Base-by-base conservation (phyloP, 257 asterid species). In the Fraxinus anomala region DNA sequence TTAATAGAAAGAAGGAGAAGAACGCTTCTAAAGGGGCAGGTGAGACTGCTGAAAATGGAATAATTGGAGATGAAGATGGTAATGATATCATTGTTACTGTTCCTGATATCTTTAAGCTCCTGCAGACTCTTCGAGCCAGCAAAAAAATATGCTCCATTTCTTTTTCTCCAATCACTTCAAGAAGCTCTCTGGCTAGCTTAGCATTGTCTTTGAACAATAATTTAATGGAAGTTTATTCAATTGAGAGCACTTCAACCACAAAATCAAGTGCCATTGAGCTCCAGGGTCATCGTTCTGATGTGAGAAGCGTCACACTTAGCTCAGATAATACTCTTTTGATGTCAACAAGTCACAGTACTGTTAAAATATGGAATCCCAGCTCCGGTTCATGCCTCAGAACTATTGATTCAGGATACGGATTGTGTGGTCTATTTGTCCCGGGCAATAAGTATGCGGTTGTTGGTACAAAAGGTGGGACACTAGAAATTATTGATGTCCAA, bases 361-460 rank as follows among this genome's bases (percentile, higher is more conserved):
- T 86, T 70, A 95, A 95, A 85, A 87, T 95, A 83, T 95, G 99
- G 99, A 95, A 93, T 81, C 97, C 99, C 70, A 93, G 92, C 82
- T 83, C 98, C 21, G 96, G 97, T 68, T 80, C 90, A 73, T 93
- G 99, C 86, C 94, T 95, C 61, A 89, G 97, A 75, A 95, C 98
- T 21, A 89, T 95, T 85, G 98, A 89, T 86, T 93, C 99, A 17
- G 99, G 92, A 82, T 89, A 86, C 85, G 99, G 99, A 75, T 80
- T 93, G 47, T 93, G 97, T 86, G 93, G 93, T 17, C 82, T 93
- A 28, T 93, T 95, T 87, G 93, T 87, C 79, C 98, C 99, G 9
- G 97, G 98, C 31, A 90, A 93, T 74, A 95, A 92, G 82, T 95
- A 90, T 89, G 98, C 92, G 0, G 80, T 95, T 76, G 84, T 95